Percentiles rank a stretch among this genome's conserved stretches.
phyloP scores from a whole-genome alignment of 306 rosid species.

The Sophora flavescens region DNA sequence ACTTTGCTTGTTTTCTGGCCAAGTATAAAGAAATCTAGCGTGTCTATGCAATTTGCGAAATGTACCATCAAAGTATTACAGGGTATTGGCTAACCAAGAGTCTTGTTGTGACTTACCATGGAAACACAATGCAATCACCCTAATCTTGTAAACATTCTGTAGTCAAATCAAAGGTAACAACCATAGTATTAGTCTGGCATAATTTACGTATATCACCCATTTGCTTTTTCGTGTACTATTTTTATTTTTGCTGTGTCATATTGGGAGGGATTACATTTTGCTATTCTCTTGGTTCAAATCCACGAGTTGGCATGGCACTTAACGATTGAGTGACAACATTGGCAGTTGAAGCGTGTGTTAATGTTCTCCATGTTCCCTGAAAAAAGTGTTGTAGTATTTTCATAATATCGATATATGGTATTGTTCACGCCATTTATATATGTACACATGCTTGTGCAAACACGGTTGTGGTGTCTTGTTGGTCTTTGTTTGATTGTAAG shows the following conservation, averaged over 20 bases:
- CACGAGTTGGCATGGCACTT: not conserved
- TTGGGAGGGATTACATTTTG: slow-evolving; percentile 12
- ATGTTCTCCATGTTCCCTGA: not conserved
- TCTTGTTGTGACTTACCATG: not conserved
- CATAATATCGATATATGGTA: not conserved
- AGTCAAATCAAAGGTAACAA: slow-evolving; percentile 6
- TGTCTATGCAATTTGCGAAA: slow-evolving; percentile 35
- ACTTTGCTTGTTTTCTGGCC: slow-evolving; percentile 32
- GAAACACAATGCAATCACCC: slow-evolving; percentile 30
- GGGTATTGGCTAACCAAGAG: slow-evolving; percentile 10
- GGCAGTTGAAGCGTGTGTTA: not conserved
- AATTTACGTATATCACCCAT: no score
- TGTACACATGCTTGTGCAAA: not conserved
- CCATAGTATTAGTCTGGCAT: no score
- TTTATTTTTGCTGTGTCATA: not conserved
- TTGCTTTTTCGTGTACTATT: not conserved
- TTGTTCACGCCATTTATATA: not conserved
- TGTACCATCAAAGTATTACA: slow-evolving; percentile 20
- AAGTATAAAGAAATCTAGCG: not conserved
- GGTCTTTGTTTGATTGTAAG: not conserved
- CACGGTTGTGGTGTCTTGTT: not conserved
- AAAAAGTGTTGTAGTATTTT: not conserved
- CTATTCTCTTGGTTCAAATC: slow-evolving; percentile 12
- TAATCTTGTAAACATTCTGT: no score
- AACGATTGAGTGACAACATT: not conserved